Conservation (phyloP, 179 eudicot genomes). For the Nepenthes alata region DNA sequence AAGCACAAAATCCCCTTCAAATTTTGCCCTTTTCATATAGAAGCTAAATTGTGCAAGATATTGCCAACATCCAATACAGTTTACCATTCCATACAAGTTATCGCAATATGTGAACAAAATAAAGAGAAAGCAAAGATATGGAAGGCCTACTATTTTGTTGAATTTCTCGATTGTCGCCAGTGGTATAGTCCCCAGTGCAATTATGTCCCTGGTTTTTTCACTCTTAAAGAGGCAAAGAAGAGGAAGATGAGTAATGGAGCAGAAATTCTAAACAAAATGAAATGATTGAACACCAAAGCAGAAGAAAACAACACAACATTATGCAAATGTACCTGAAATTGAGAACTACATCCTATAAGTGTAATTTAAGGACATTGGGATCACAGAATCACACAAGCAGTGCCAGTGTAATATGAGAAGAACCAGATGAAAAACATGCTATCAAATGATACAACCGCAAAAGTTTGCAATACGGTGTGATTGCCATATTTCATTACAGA, state of each 20-base stretch:
- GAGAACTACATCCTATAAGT: too few species aligned
- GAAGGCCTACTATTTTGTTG: conserved; percentile 57
- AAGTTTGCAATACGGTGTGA: too few species aligned
- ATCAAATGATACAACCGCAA: too few species aligned
- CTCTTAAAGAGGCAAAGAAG: conserved; percentile 28
- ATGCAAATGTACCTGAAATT: too few species aligned
- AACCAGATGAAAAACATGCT: too few species aligned
- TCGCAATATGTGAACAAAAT: background rate
- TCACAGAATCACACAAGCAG: too few species aligned
- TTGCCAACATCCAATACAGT: background rate
- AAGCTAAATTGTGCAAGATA: background rate
- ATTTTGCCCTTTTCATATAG: background rate
- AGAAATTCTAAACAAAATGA: background rate
- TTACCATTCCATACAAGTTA: background rate
- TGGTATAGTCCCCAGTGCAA: conserved; percentile 87
- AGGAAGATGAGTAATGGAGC: background rate
- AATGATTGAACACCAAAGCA: background rate
- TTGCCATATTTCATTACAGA: too few species aligned
- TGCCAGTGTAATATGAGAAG: too few species aligned
- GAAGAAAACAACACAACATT: too few species aligned
- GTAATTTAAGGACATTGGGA: too few species aligned
- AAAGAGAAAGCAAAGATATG: conserved; percentile 3
- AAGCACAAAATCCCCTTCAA: background rate
- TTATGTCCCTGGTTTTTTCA: conserved; percentile 68
- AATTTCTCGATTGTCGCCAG: conserved; percentile 80